Evolutionary conservation across 768 basidiomycete genomes (phyloP), one percentile per base, ranked within the genome.

Genomic region (Rhodotorula toruloides): DNA sequence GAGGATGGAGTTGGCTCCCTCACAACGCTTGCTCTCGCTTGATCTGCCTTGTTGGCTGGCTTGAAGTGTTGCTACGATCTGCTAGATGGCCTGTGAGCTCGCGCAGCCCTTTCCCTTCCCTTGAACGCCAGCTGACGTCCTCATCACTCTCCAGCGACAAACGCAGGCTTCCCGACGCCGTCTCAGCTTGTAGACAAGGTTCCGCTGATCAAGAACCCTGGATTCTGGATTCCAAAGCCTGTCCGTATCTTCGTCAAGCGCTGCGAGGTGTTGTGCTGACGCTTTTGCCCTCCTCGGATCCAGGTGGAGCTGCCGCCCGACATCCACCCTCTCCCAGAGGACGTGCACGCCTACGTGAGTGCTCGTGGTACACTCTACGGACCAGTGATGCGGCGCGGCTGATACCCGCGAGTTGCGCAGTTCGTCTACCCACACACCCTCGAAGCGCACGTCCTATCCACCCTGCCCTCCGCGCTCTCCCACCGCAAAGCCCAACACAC

Each of bases 351-450:
- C 68, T 98, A 98, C 76, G 94, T 93, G 71, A 73, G 85, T 77
- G 29, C 25, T 17, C 31, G 34, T 19, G n/a, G 31, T 44, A 31
- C 31, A 39, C 34, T 36, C 1, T n/a, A n/a, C n/a, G n/a, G n/a
- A n/a, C n/a, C n/a, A n/a, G n/a, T n/a, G n/a, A n/a, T n/a, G n/a
- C n/a, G n/a, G n/a, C n/a, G n/a, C n/a, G n/a, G n/a, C n/a, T n/a
- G n/a, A n/a, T n/a, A n/a, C n/a, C n/a, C n/a, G 6, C 39, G 29
- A 37, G 43, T 27, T 27, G 14, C 29, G 10, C 76, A 98, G 93
- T 96, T 97, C 74, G 94, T 89, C 48, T 98, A 97, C 74, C 93
- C 94, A 3, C 97, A 91, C 81, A 88, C 91, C 6, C 83, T 98
- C 57, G 94, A 98, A 74, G 84, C 86, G 0, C 92, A 94, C 76